phyloP scores from a whole-genome alignment of 1,284 basidiomycete genomes.

The Trametes hirsuta region DNA sequence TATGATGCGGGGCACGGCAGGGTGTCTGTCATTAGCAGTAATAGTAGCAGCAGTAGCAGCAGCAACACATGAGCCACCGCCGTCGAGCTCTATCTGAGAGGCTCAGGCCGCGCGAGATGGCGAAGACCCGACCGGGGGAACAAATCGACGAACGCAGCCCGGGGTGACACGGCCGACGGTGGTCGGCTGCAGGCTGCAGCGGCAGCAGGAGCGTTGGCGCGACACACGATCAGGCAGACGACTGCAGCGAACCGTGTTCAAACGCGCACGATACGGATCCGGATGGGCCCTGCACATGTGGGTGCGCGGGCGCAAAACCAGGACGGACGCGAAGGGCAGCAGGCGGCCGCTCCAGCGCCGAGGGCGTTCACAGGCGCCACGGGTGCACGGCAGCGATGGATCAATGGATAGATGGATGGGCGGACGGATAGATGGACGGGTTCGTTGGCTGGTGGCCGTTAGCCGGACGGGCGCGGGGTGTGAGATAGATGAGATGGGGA shows the following conservation, averaged over 20 bases:
- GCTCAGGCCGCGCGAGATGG: slow-evolving; percentile 1
- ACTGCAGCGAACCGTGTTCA: slow-evolving; percentile 6
- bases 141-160: slow-evolving; percentile 1
- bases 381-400: slow-evolving; percentile 7
- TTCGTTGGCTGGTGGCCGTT: not conserved
- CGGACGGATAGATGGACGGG: slow-evolving; percentile 6
- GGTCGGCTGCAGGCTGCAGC: slow-evolving; percentile 6
- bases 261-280: not conserved
- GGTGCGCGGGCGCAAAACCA: not conserved
- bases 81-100: slow-evolving; percentile 19
- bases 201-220: slow-evolving; percentile 3
- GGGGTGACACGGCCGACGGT: not conserved
- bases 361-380: slow-evolving; percentile 1
- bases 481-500: slow-evolving; percentile 6
- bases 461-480: slow-evolving; percentile 11
- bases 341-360: slow-evolving; percentile 15
- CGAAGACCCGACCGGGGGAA: slow-evolving; percentile 15
- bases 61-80: not conserved
- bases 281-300: not conserved
- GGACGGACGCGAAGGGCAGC: slow-evolving; percentile 3
- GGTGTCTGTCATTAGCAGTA: not conserved
- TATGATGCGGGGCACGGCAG: not conserved
- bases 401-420: slow-evolving; percentile 12
- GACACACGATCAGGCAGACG: not conserved
- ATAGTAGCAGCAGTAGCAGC: not conserved